Percentiles rank a stretch among this genome's conserved stretches.
Conservation (phyloP, 2,329 filamentous ascomycete genomes). For the Berkeleyomyces basicola region DNA sequence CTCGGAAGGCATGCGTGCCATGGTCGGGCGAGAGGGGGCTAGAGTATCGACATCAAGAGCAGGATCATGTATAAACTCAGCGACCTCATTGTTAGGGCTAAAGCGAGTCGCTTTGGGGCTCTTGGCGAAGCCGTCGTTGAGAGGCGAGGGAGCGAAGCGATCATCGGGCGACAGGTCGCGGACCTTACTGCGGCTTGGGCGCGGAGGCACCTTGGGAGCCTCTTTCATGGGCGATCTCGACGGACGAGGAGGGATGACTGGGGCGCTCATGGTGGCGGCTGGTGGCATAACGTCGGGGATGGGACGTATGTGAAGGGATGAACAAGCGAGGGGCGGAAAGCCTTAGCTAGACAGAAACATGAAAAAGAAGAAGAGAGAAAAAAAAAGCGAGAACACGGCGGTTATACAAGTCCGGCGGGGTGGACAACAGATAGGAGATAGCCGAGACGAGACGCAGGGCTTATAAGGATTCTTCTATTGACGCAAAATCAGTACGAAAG, state of each 20-base stretch:
- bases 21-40: constrained; percentile 47
- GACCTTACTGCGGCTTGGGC: constrained; percentile 53
- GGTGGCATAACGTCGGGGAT: constrained; percentile 26
- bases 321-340: constrained; percentile 14
- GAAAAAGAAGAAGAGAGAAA: constrained; percentile 1
- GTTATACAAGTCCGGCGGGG: no score
- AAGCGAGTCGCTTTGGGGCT: constrained; percentile 24
- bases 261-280: constrained; percentile 32
- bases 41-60: constrained; percentile 18
- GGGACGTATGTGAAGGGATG: constrained; percentile 15
- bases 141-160: constrained; percentile 68
- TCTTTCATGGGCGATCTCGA: constrained; percentile 23
- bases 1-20: constrained; percentile 59
- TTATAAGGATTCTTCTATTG: neutral
- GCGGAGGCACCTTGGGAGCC: constrained; percentile 58
- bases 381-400: neutral
- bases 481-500: neutral
- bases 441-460: neutral
- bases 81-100: constrained; percentile 22
- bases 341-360: neutral
- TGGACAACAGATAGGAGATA: no score
- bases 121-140: constrained; percentile 54
- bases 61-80: constrained; percentile 8
- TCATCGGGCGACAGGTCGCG: constrained; percentile 65
- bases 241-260: constrained; percentile 41